Evolutionary conservation across 305 asterid species (phyloP), one percentile per base, ranked within the genome.

Genomic region (Fraxinus nigra): DNA sequence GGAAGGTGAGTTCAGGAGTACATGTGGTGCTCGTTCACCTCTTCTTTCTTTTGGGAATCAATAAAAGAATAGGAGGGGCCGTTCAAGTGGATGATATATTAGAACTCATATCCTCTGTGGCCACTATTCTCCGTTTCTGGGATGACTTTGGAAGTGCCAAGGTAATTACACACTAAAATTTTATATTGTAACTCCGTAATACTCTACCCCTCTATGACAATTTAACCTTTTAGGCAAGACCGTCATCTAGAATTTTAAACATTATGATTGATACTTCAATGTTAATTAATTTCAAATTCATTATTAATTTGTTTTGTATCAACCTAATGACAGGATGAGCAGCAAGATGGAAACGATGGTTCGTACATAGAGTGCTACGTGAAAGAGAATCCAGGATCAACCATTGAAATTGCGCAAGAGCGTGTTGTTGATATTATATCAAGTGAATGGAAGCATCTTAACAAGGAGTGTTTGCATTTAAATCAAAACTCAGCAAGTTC

Each of bases 61-160:
- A 88, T 6, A 72, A 65, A 56, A 59, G 4, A 4, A 8, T 20
- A 5, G 4, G 2, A 2, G 76, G 20, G 20, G n/a, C 34, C 46
- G 3, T 76, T 37, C 35, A 16, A 5, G 32, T 85, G 26, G 22
- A 82, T 0, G 87, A 83, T n/a, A 63, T 22, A 37, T 81, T 80
- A 6, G 7, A 28, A 7, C 79, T 84, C 65, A 54, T 84, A 1
- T 86, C 89, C 8, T 76, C 79, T 0, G 87, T 73, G 3, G 90
- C 93, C 2, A 40, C 85, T 73, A 86, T 90, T 82, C 90, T 88
- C 37, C 91, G 89, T 33, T 90, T 90, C 37, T 88, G 86, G 89
- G 89, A 87, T 85, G 93, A 90, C 72, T 67, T 87, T 5, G 93
- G 92, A 70, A 87, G 82, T 72, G 91, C 92, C 18, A 75, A 90